A percentile compares a stretch with the other conserved stretches of the same genome.
Conservation (phyloP, 176 grass and related monocot species). For the Secale cereale region DNA sequence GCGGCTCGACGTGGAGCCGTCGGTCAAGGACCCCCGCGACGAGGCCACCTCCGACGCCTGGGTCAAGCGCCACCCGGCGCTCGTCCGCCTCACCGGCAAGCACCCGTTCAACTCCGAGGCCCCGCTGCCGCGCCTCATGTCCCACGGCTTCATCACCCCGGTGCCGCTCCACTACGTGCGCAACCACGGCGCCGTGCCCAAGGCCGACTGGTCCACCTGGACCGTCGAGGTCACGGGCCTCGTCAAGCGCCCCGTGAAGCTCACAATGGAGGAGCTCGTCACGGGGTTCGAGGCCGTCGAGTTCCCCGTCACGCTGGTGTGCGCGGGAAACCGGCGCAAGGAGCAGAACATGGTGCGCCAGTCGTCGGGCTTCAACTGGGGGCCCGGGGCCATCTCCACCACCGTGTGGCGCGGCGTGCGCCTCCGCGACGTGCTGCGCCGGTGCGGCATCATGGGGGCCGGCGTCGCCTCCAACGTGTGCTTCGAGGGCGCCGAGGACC, state of each 20-base stretch:
- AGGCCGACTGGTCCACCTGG: constrained; percentile 68
- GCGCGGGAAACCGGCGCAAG: constrained; percentile 78
- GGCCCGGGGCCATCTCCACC: constrained; percentile 69
- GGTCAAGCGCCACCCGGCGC: constrained; percentile 57
- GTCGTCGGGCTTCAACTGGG: constrained; percentile 82
- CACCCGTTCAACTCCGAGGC: constrained; percentile 85
- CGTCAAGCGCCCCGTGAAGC: constrained; percentile 38
- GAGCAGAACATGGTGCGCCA: constrained; percentile 83
- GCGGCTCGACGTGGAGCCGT: constrained; percentile 32
- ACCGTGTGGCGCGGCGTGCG: constrained; percentile 73
- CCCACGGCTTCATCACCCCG: constrained; percentile 89
- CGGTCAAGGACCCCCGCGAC: constrained; percentile 52
- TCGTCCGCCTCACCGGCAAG: constrained; percentile 76
- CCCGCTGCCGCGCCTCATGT: constrained; percentile 49
- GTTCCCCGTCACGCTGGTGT: constrained; percentile 66
- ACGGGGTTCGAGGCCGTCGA: constrained; percentile 40
- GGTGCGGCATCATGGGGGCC: constrained; percentile 48
- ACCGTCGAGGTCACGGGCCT: constrained; percentile 64
- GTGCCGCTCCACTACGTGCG: constrained; percentile 88
- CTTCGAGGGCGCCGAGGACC: constrained; percentile 82
- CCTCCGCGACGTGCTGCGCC: constrained; percentile 59
- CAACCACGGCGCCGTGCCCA: constrained; percentile 81
- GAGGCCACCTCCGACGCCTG: constrained; percentile 69
- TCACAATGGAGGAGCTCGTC: constrained; percentile 75
- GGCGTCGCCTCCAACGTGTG: constrained; percentile 52